Base-by-base conservation (phyloP, 352 stramenopile species). In the Paralagenidium karlingii region DNA sequence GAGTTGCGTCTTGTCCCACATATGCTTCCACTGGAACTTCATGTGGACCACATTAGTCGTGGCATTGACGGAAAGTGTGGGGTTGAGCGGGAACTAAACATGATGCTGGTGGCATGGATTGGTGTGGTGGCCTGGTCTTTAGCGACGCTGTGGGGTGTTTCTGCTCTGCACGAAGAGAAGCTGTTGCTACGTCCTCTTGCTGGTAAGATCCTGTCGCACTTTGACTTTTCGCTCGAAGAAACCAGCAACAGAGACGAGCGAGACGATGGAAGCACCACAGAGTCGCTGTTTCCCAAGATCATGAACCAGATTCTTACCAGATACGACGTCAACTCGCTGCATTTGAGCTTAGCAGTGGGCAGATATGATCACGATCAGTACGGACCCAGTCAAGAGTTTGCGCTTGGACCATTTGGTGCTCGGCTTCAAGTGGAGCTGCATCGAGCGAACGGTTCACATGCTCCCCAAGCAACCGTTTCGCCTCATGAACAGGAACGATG, bases 261-360 rank as follows among this genome's bases (percentile, higher is more conserved):
- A 25, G 15, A 38, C 25, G 32, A 38, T 32, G 20, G 19, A 24
- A 18, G 11, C 38, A 49, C 25, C n/a, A 22, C 8, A 30, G 40
- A 24, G 13, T 45, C 43, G 18, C 44, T 73, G 18, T 60, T 80
- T 27, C 75, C 75, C 12, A 59, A 60, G 7, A 65, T 74, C 12
- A 42, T 89, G 8, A 63, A 58, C 26, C 76, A 87, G 45, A 79
- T 87, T 34, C 51, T 87, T 15, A 55, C 60, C 29, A 81, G 74
- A 46, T 81, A 84, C 48, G 58, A 77, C 38, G 70, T 63, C 27
- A 60, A 81, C 36, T 69, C 73, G 32, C 38, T 92, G n/a, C 61
- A 69, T 15, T 50, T 92, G 19, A 74, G 61, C 15, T 84, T 89
- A 41, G 53, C 64, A 5, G 50, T 81, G 13, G 78, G 78, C 0